Evolutionary conservation across 306 rosid genomes (phyloP), one percentile per base, ranked within the genome.

Genomic region (Trichosanthes truncata): DNA sequence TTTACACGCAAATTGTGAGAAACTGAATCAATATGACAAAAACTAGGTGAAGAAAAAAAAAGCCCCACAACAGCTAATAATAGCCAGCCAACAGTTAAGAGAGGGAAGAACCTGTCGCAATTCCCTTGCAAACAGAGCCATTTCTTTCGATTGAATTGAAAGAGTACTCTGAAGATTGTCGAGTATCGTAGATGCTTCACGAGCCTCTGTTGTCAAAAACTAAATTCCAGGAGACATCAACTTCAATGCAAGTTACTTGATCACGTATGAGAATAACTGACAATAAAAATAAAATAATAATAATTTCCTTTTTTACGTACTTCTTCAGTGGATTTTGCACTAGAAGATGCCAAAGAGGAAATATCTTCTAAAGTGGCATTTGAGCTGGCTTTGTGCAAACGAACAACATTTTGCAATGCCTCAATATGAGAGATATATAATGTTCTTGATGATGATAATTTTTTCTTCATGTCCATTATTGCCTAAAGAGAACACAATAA

Each of bases 351-450:
- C 83, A 87, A 82, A 66, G 92, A 89, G 31, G 89, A 83, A 67
- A 96, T 73, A 81, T 96, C 97, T 81, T 88, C 94, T 57, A 96
- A 82, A 48, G 85, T 80, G 84, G 96, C 94, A 85, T 91, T 86
- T 25, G 96, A 93, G 85, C 74, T 76, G 1, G 99, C 92, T 85
- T 81, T 87, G 85, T 93, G 98, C 87, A 96, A 90, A 77, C 92
- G 91, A 78, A 96, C 98, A 74, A 93, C 96, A 84, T 96, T 96
- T 86, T 93, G 94, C 80, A 89, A 83, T 31, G 90, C 97, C 86
- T 96, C 97, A 20, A 90, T 78, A 79, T 96, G 97, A 75, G 91
- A 89, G 59, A 86, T 52, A 76, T 87, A 93, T 85, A 88, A 78
- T 45, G 84, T 73, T 89, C 92, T 91, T 40, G 91, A 81, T 77